Conservation (phyloP, 2,329 filamentous ascomycete genomes). For the Davidsoniella eucalypti region DNA sequence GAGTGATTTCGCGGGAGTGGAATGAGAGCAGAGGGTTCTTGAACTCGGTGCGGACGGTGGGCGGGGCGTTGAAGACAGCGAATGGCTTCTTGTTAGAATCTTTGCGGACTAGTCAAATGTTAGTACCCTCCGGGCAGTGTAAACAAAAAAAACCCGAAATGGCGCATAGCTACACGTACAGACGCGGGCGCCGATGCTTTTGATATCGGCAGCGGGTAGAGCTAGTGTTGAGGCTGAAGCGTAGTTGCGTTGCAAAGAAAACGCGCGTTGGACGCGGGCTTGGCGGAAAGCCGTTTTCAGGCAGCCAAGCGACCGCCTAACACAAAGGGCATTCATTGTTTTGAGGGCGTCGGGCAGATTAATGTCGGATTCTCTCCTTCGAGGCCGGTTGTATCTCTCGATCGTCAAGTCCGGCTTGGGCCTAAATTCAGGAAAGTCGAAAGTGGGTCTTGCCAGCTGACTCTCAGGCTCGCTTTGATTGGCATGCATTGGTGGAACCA, state of each 20-base stretch:
- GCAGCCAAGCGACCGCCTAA: conserved; percentile 52
- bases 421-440: conserved; percentile 1
- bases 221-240: conserved; percentile 16
- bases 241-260: conserved; percentile 12
- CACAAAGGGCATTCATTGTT: conserved; percentile 43
- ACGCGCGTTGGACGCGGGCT: conserved; percentile 31
- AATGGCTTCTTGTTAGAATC: conserved; percentile 14
- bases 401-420: background rate
- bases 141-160: background rate
- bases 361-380: background rate
- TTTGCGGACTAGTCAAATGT: conserved; percentile 9
- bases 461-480: background rate
- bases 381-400: background rate
- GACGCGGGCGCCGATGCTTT: conserved; percentile 12
- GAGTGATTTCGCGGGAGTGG: conserved; percentile 49
- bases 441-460: background rate
- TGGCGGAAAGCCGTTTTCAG: conserved; percentile 49
- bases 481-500: conserved; percentile 1
- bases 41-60: conserved; percentile 22
- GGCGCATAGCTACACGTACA: conserved; percentile 17
- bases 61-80: conserved; percentile 14
- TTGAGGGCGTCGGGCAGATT: conserved; percentile 1
- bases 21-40: conserved; percentile 50
- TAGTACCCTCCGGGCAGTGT: background rate
- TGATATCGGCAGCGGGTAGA: conserved; percentile 20